These are phyloP conservation scores for Leccinum subgranulosum DNA, from an alignment of 768 basidiomycete genomes.

Conservation along the genomic window DNA sequence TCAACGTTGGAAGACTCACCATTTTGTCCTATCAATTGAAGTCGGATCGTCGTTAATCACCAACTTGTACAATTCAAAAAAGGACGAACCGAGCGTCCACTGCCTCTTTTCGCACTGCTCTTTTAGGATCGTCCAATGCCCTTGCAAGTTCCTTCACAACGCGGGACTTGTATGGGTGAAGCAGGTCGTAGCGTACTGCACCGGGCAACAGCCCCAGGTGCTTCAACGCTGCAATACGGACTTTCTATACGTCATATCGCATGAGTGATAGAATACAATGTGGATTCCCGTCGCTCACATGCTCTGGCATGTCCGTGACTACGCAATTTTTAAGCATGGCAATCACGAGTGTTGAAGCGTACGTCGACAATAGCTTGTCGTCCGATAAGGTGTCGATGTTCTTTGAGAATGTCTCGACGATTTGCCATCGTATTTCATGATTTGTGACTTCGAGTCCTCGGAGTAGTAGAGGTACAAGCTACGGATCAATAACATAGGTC, in stretches of 20 bases:
- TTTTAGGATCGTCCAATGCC: slow-evolving; percentile 86
- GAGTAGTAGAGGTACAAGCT: slow-evolving; percentile 89
- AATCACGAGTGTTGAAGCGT: slow-evolving; percentile 67
- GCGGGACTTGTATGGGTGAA: slow-evolving; percentile 74
- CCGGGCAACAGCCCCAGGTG: slow-evolving; percentile 73
- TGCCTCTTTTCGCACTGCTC: slow-evolving; percentile 80
- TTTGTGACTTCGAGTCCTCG: slow-evolving; percentile 81
- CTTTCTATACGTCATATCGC: slow-evolving; percentile 45
- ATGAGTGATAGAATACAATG: neutral
- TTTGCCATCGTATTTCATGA: slow-evolving; percentile 67
- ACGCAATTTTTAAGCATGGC: slow-evolving; percentile 67
- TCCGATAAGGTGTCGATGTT: slow-evolving; percentile 60
- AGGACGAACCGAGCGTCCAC: slow-evolving; percentile 66
- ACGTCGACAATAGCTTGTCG: slow-evolving; percentile 55
- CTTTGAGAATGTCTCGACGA: slow-evolving; percentile 74
- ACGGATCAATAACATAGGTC: neutral
- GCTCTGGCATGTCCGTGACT: slow-evolving; percentile 47
- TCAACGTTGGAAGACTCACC: slow-evolving; percentile 10
- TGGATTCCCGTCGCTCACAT: slow-evolving; percentile 40
- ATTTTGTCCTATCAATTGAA: slow-evolving; percentile 24
- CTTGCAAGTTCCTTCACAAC: slow-evolving; percentile 75
- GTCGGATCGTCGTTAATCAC: slow-evolving; percentile 2
- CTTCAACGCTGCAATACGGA: slow-evolving; percentile 71
- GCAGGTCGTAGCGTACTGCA: slow-evolving; percentile 74
- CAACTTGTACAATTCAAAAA: neutral